Percentiles rank a stretch among this genome's conserved stretches.
These are phyloP conservation scores for Lactarius hengduanensis DNA, from an alignment of 768 basidiomycete genomes.

Conservation along the genomic window DNA sequence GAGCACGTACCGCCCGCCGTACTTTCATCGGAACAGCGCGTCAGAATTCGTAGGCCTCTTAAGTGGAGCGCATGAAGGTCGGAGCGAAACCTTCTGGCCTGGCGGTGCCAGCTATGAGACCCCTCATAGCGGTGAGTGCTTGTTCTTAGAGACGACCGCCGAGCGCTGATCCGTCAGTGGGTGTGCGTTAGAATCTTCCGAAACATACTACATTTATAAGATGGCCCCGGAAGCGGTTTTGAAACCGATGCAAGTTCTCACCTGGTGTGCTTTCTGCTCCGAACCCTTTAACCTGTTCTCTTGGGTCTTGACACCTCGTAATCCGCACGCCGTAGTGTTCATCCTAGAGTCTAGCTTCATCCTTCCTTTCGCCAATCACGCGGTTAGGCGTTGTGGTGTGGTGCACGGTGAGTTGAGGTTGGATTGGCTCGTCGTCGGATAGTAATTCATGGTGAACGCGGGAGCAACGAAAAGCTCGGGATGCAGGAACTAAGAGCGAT, in stretches of 20 bases:
- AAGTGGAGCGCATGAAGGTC: constrained; percentile 59
- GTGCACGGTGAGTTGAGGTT: constrained; percentile 46
- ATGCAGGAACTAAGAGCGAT: no score
- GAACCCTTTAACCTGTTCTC: neutral
- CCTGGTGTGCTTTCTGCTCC: constrained; percentile 38
- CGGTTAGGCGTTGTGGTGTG: constrained; percentile 56
- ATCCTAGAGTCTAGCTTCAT: constrained; percentile 63
- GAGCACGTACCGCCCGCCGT: constrained; percentile 62
- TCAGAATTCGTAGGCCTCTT: constrained; percentile 65
- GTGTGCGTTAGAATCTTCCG: constrained; percentile 48
- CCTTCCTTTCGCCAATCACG: constrained; percentile 62
- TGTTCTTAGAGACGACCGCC: neutral
- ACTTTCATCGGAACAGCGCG: constrained; percentile 61
- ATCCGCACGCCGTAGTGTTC: constrained; percentile 40
- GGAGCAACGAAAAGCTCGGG: neutral
- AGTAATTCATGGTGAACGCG: constrained; percentile 49
- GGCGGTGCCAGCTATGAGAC: constrained; percentile 54
- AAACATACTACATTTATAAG: constrained; percentile 45
- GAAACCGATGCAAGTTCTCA: constrained; percentile 48
- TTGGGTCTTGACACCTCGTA: neutral
- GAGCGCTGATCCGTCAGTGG: no score
- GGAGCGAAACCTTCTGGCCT: constrained; percentile 59
- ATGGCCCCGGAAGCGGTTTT: constrained; percentile 54
- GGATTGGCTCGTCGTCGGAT: neutral
- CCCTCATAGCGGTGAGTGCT: constrained; percentile 54